Base-by-base conservation (phyloP, 139 green algal genomes). In the Asterochloris sp. region DNA sequence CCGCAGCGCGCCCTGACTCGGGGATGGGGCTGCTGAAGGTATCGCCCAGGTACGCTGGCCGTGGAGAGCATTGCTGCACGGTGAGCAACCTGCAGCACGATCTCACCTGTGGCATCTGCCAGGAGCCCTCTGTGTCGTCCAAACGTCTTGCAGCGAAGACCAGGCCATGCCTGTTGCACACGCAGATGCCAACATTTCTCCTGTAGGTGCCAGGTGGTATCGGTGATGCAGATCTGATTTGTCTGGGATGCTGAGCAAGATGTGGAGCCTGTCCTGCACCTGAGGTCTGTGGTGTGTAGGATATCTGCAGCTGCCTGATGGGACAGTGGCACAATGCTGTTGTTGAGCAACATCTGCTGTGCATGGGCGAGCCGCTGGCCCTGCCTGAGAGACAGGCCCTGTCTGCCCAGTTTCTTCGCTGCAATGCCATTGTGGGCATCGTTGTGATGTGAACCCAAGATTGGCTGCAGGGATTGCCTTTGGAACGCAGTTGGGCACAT, bases 31-130 rank as follows among this genome's bases (percentile, higher is more conserved):
- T 54, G 38, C 6, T 54, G 38, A 54, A 54, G 38, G 38, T 54
- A 54, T 54, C 6, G 38, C 38, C 6, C 38, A 54, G 38, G 38
- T 54, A 2, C 38, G 6, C 38, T 2, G 2, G 38, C 38, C 6
- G 38, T 54, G 38, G 6, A 54, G 38, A 54, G 38, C 38, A 54
- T 6, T 54, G 38, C 38, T 54, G 38, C 26, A 19, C 15, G 13
- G 60, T 71, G 24, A 17, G 23, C 12, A 79, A 28, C 0, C 28
- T 69, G 75, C 77, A 73, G 14, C 11, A 23, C 19, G 38, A 0
- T 19, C 62, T 60, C 62, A 84, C 82, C 81, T 92, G 89, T 13
- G 89, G 89, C 85, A 91, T 90, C 74, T 92, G 89, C 89, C 89
- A 92, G 23, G 85, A 90, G 23, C 77, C 73, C 23, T 79, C n/a